Evolutionary conservation across 2,329 filamentous ascomycete genomes (phyloP).

Genomic region (Alternaria alternata): DNA sequence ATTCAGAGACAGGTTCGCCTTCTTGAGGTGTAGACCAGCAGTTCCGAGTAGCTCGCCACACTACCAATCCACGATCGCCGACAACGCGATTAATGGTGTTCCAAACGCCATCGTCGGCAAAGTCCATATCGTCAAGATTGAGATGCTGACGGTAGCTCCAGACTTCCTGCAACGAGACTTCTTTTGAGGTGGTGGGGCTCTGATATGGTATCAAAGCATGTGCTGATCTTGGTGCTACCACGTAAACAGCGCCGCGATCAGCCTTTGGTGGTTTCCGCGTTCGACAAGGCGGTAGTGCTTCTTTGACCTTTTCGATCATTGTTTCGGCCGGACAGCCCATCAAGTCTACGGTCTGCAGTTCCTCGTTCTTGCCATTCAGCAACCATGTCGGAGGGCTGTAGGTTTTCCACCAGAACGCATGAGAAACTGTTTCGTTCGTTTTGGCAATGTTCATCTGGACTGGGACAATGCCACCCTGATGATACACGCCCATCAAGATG

Average conservation of each 20-base stretch:
- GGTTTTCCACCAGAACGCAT: conserved; percentile 85
- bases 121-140: conserved; percentile 82
- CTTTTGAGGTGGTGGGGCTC: conserved; percentile 34
- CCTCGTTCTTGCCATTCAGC: conserved; percentile 76
- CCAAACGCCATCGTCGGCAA: conserved; percentile 78
- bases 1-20: background rate
- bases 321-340: conserved; percentile 73
- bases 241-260: conserved; percentile 63
- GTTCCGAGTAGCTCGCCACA: conserved; percentile 54
- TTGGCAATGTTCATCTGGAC: conserved; percentile 77
- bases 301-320: conserved; percentile 67
- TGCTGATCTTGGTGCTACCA: conserved; percentile 77
- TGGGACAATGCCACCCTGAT: conserved; percentile 80
- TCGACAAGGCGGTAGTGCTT: conserved; percentile 61
- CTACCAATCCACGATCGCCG: conserved; percentile 55
- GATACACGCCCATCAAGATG: conserved; percentile 79
- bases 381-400: conserved; percentile 85
- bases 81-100: conserved; percentile 73
- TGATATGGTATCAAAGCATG: conserved; percentile 70
- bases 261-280: conserved; percentile 36
- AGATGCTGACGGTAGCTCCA: conserved; percentile 74
- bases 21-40: conserved; percentile 39
- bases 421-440: conserved; percentile 69
- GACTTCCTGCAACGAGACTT: conserved; percentile 71
- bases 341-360: conserved; percentile 74